A percentile compares a stretch with the other conserved stretches of the same genome.
Conservation (phyloP, 2,329 filamentous ascomycete genomes). For the Plenodomus tracheiphilus region DNA sequence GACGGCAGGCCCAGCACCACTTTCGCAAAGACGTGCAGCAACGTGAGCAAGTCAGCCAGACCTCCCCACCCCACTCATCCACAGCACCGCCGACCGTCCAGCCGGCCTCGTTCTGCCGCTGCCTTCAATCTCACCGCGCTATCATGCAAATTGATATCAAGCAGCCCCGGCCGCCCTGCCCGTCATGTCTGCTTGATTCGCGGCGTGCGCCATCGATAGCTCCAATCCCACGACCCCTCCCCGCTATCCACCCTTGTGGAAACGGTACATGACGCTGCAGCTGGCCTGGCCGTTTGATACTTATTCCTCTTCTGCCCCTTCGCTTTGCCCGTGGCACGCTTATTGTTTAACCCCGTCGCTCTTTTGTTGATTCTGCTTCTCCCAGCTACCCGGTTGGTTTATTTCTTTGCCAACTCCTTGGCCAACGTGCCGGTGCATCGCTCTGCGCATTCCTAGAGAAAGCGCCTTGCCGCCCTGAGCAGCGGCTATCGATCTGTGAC, state of each 20-base stretch:
- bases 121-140: not conserved
- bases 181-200: slow-evolving; percentile 22
- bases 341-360: slow-evolving; percentile 29
- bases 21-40: slow-evolving; percentile 14
- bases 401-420: slow-evolving; percentile 6
- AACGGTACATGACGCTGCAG: slow-evolving; percentile 24
- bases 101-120: slow-evolving; percentile 2
- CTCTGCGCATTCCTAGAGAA: too few relatives aligned
- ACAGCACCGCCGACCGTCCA: slow-evolving; percentile 3
- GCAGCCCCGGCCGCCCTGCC: slow-evolving; percentile 3
- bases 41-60: slow-evolving; percentile 1
- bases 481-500: not conserved
- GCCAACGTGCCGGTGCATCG: not conserved
- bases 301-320: slow-evolving; percentile 29
- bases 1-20: slow-evolving; percentile 11
- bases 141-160: slow-evolving; percentile 5
- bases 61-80: slow-evolving; percentile 6
- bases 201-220: slow-evolving; percentile 25
- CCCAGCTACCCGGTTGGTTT: slow-evolving; percentile 14
- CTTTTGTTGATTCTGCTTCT: slow-evolving; percentile 23
- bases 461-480: slow-evolving; percentile 11
- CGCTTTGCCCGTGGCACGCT: slow-evolving; percentile 16
- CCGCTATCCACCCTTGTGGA: slow-evolving; percentile 11
- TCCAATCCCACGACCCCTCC: slow-evolving; percentile 13
- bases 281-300: slow-evolving; percentile 30